Evolutionary conservation across 2,329 filamentous ascomycete genomes (phyloP), one percentile per base, ranked within the genome.

Genomic region (Ophioceras dolichostomum): DNA sequence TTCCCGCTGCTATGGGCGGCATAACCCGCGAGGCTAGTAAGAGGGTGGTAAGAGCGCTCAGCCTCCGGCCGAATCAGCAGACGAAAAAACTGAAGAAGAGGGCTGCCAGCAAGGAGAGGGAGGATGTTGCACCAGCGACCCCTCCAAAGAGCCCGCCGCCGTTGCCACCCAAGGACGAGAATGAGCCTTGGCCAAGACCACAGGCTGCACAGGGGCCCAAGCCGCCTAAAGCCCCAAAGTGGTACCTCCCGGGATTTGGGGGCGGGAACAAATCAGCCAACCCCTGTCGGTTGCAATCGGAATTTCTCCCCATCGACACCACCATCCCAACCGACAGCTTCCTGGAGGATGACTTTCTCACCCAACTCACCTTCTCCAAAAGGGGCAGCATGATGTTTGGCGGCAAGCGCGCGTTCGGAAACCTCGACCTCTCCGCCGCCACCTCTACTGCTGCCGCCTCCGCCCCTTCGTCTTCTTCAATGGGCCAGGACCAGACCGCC

Each of bases 371-470:
- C 45, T 79, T 79, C 50, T 77, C 74, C 40, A 75, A 76, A 43
- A 65, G 75, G 47, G 75, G 75, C 45, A 79, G 74, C 55, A 61
- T 79, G 48, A 73, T 79, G 65, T 65, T 77, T 50, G 65, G 68
- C 43, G 66, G 64, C 37, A 67, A 67, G 50, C 60, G 49, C 40
- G 48, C 47, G 10, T 34, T 45, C 12, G 48, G 38, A 24, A 36
- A 28, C 5, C 17, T 24, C 4, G 19, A 36, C 22, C 18, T 28
- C 46, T 46, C 39, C 16, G 22, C 32, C n/a, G 29, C 38, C 20
- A 28, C 30, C 17, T 19, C 35, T 37, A 14, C 24, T 21, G 32
- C 35, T 17, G 26, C 30, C 10, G 28, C 32, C 6, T 7, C 33
- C 10, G 31, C 36, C 8, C 27, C n/a, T n/a, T n/a, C n/a, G n/a